phyloP scores from a whole-genome alignment of 495 filamentous ascomycete genomes.

The Neurospora africana region DNA sequence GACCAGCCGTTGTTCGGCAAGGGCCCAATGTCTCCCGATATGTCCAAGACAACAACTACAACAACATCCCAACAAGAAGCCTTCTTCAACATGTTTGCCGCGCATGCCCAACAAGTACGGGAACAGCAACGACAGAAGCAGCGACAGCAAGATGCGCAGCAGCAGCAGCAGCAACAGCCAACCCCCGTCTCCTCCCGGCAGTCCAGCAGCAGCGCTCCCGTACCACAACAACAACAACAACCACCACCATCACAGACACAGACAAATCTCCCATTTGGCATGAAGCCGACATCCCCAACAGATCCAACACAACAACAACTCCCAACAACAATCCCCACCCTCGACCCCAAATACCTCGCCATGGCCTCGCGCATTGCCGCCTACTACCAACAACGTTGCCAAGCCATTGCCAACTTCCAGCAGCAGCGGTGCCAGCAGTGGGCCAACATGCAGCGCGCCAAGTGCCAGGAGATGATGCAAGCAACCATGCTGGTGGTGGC shows the following conservation, averaged over 20 bases:
- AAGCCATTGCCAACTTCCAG: conserved; percentile 25
- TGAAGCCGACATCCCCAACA: background rate
- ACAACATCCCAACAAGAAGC: background rate
- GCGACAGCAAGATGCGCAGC: background rate
- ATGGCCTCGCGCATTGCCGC: conserved; percentile 29
- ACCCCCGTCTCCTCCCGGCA: background rate
- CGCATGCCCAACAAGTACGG: background rate
- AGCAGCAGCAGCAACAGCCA: background rate
- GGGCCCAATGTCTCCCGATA: conserved; percentile 3
- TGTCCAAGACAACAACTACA: background rate
- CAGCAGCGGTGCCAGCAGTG: conserved; percentile 28
- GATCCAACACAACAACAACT: background rate
- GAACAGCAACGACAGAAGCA: background rate
- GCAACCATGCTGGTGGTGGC: conserved; percentile 28
- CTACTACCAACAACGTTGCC: conserved; percentile 29
- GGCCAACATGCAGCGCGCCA: conserved; percentile 23
- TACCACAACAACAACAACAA: background rate
- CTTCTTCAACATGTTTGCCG: background rate
- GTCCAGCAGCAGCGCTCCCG: background rate
- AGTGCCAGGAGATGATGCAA: conserved; percentile 28
- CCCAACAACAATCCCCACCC: background rate
- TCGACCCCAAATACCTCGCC: conserved; percentile 23
- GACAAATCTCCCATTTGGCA: background rate
- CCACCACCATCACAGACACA: background rate
- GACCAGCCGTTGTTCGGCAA: conserved; percentile 20